Percentiles rank a stretch among this genome's conserved stretches.
Conservation (phyloP, 2,329 filamentous ascomycete genomes). For the Colletotrichum tamarilloi region DNA sequence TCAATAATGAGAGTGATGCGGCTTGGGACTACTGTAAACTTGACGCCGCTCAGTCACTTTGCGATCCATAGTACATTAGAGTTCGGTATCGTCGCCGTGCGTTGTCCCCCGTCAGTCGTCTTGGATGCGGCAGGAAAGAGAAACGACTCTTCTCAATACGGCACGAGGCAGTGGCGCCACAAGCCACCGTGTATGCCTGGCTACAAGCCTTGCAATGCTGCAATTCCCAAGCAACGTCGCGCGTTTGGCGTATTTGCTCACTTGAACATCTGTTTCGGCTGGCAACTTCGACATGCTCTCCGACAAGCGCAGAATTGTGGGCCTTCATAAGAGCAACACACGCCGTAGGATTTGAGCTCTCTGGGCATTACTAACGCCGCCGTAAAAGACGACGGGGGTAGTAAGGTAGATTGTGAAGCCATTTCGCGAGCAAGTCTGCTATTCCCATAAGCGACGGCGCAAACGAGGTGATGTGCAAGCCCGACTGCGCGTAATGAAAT, state of each 20-base stretch:
- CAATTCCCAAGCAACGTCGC: not conserved
- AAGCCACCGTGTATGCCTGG: too few species aligned
- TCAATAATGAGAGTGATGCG: not conserved
- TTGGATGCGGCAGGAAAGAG: too few species aligned
- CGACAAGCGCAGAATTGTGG: not conserved
- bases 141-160: too few species aligned
- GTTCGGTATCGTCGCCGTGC: too few species aligned
- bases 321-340: not conserved
- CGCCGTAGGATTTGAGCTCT: not conserved
- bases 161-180: not conserved
- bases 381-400: not conserved
- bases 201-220: not conserved
- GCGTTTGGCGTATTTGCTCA: not conserved
- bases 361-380: not conserved
- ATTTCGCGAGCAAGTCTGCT: not conserved
- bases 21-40: not conserved
- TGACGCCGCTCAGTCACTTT: not conserved
- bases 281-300: not conserved
- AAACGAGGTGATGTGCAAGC: too few species aligned
- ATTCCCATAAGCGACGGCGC: not conserved
- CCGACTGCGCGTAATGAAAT: not conserved
- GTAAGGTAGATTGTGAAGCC: not conserved
- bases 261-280: not conserved
- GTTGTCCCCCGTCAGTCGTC: too few species aligned
- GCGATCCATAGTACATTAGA: not conserved